phyloP scores from a whole-genome alignment of 1,284 basidiomycete species.

The Coniferiporia sulphurascens region DNA sequence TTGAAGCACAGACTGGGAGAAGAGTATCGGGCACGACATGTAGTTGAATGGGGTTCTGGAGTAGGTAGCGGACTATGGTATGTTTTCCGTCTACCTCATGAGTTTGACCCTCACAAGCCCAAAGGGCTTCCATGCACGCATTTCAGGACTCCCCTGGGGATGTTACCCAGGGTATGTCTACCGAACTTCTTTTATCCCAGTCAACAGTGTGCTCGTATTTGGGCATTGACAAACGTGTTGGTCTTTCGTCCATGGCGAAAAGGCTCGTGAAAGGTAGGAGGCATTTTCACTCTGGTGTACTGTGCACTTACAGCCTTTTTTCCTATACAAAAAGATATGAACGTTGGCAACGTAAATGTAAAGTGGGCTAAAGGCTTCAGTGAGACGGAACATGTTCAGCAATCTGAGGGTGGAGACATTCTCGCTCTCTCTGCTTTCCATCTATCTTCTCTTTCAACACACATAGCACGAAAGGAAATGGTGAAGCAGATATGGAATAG shows the following conservation, averaged over 20 bases:
- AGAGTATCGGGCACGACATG: slow-evolving; percentile 48
- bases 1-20: slow-evolving; percentile 56
- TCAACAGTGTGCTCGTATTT: slow-evolving; percentile 56
- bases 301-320: slow-evolving; percentile 6
- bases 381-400: slow-evolving; percentile 39
- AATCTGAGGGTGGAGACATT: slow-evolving; percentile 41
- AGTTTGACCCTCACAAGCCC: slow-evolving; percentile 8
- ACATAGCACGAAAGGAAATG: slow-evolving; percentile 58
- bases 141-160: slow-evolving; percentile 43
- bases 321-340: slow-evolving; percentile 36
- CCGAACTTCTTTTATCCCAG: slow-evolving; percentile 37
- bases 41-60: slow-evolving; percentile 74
- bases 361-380: slow-evolving; percentile 56
- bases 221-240: slow-evolving; percentile 69
- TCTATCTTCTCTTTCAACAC: slow-evolving; percentile 66
- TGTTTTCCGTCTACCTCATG: slow-evolving; percentile 21
- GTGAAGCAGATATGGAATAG: slow-evolving; percentile 88
- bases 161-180: slow-evolving; percentile 23
- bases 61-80: slow-evolving; percentile 75
- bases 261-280: slow-evolving; percentile 49
- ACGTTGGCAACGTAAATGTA: slow-evolving; percentile 38
- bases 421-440: slow-evolving; percentile 85
- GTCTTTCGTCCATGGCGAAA: slow-evolving; percentile 60
- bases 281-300: slow-evolving; percentile 6
- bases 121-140: slow-evolving; percentile 59